Percentiles rank a stretch among this genome's conserved stretches.
These are phyloP conservation scores for Mycosphaerella arachidis DNA, from an alignment of 2,329 filamentous ascomycete genomes.

Conservation along the genomic window DNA sequence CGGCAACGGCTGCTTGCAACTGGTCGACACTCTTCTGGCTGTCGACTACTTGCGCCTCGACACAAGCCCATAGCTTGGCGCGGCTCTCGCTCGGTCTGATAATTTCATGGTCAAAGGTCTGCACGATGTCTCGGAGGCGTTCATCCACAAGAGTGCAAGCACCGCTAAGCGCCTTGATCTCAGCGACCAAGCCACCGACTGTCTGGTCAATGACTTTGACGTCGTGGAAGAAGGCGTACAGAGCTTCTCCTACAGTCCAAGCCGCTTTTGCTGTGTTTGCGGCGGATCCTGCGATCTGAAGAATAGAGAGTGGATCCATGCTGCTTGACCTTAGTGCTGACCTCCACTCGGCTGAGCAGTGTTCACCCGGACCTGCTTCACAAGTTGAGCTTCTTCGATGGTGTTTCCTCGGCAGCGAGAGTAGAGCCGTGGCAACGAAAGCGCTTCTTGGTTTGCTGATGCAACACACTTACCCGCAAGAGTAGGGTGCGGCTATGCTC, in stretches of 20 bases:
- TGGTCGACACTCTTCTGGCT: constrained; percentile 7
- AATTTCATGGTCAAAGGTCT: constrained; percentile 1
- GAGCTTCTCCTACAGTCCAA: constrained; percentile 4
- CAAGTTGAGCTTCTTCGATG: not conserved
- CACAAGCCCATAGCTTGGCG: constrained; percentile 7
- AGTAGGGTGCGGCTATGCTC: not conserved
- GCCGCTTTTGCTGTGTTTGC: constrained; percentile 6
- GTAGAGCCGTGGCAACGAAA: not conserved
- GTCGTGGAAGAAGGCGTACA: constrained; percentile 8
- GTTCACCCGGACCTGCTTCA: not conserved
- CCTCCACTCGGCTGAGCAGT: not conserved
- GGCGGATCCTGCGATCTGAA: constrained; percentile 4
- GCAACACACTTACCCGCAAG: not conserved
- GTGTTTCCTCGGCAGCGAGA: not conserved
- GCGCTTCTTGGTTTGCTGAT: not conserved
- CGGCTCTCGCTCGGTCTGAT: not conserved
- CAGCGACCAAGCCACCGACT: constrained; percentile 1
- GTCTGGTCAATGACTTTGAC: constrained; percentile 11
- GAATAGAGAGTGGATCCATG: constrained; percentile 6
- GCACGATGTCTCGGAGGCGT: constrained; percentile 9
- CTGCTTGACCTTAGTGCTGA: not conserved
- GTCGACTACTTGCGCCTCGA: constrained; percentile 8
- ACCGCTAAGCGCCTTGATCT: constrained; percentile 7
- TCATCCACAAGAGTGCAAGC: constrained; percentile 11
- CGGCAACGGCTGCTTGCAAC: constrained; percentile 7